A percentile compares a stretch with the other conserved stretches of the same genome.
Conservation (phyloP, 192 early-diverging fungal species). For the Dissophora globulifera region DNA sequence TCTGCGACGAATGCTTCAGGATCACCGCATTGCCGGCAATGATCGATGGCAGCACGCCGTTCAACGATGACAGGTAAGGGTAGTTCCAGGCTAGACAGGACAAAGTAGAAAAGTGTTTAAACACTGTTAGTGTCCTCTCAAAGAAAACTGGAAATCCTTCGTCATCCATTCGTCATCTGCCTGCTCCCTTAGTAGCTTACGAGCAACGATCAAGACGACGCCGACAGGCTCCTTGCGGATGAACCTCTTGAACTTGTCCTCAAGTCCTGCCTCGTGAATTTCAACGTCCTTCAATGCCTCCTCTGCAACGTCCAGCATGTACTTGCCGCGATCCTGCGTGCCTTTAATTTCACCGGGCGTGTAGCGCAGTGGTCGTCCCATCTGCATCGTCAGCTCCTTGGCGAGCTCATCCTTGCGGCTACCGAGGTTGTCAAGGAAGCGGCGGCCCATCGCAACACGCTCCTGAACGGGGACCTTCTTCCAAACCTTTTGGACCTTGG, state of each 20-base stretch:
- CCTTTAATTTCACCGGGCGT: conserved; percentile 77
- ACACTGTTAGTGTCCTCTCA: too few species aligned
- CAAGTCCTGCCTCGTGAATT: conserved; percentile 57
- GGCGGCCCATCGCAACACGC: conserved; percentile 61
- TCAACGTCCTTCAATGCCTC: conserved; percentile 68
- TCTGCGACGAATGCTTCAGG: conserved; percentile 85
- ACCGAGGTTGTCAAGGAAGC: conserved; percentile 67
- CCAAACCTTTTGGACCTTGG: conserved; percentile 64
- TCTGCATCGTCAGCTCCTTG: conserved; percentile 67
- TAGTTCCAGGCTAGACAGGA: conserved; percentile 87
- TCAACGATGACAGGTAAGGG: conserved; percentile 82
- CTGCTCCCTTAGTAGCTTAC: conserved; percentile 20
- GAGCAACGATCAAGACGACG: conserved; percentile 68
- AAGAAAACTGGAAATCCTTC: not conserved
- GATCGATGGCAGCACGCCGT: conserved; percentile 81
- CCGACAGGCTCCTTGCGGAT: conserved; percentile 80
- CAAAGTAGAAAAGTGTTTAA: too few species aligned
- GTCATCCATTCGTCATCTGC: too few species aligned
- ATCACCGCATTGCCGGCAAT: conserved; percentile 82
- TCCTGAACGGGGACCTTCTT: conserved; percentile 59
- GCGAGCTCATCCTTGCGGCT: conserved; percentile 66
- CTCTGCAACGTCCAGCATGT: conserved; percentile 76
- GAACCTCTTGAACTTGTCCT: conserved; percentile 68
- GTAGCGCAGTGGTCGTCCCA: conserved; percentile 77
- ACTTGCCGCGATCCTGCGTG: conserved; percentile 70